Percentiles rank a stretch among this genome's conserved stretches.
Evolutionary conservation across 441 rosid genomes (phyloP).

Genomic region (California macrophylla): DNA sequence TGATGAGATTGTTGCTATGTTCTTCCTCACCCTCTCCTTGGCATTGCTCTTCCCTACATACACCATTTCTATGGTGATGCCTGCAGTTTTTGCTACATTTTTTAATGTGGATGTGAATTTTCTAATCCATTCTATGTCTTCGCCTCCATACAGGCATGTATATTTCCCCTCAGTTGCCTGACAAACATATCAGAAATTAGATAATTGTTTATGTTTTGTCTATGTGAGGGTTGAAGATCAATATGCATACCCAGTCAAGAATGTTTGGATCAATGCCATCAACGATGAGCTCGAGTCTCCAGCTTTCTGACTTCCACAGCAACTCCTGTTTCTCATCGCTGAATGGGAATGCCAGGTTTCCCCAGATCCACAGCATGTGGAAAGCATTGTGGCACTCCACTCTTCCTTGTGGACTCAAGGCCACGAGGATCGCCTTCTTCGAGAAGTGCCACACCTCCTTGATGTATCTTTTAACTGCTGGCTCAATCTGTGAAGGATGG

Average conservation of each 20-base stretch:
- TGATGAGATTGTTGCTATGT: conserved; percentile 13
- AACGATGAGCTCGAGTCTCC: conserved; percentile 32
- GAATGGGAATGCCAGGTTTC: conserved; percentile 32
- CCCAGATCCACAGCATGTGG: conserved; percentile 44
- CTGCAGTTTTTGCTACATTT: conserved; percentile 18
- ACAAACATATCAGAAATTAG: no score
- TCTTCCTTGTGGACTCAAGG: conserved; percentile 33
- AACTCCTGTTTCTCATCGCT: conserved; percentile 30
- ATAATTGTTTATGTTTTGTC: background rate
- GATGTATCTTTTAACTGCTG: conserved; percentile 28
- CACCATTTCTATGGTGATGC: conserved; percentile 28
- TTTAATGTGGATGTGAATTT: conserved; percentile 18
- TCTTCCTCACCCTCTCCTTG: conserved; percentile 20
- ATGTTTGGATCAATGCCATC: conserved; percentile 26
- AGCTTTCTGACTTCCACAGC: conserved; percentile 35
- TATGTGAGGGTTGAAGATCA: background rate
- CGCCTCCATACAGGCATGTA: conserved; percentile 41
- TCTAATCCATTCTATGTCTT: conserved; percentile 35
- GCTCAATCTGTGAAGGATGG: conserved; percentile 26
- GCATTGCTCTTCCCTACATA: conserved; percentile 40
- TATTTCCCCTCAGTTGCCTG: conserved; percentile 19
- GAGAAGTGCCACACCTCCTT: conserved; percentile 35
- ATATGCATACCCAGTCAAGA: conserved; percentile 23
- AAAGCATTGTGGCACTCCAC: conserved; percentile 27
- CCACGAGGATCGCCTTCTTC: conserved; percentile 33